These are phyloP conservation scores for Polytolypa hystricis DNA, from an alignment of 2,329 filamentous ascomycete genomes.

Conservation along the genomic window DNA sequence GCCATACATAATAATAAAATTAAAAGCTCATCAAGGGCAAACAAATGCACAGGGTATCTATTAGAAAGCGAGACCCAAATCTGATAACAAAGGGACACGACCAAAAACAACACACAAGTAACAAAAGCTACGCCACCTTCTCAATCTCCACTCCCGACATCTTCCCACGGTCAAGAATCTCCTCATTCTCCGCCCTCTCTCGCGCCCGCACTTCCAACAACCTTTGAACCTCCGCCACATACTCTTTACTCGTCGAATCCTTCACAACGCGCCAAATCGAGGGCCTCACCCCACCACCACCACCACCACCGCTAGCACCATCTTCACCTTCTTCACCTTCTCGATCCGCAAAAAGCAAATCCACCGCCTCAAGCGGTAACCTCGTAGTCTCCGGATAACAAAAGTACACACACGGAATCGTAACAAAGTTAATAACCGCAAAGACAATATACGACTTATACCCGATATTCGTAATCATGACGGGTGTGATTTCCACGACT, in stretches of 20 bases:
- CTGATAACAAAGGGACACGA: too few species aligned
- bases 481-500: conserved; percentile 14
- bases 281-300: too few species aligned
- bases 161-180: neutral
- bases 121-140: too few species aligned
- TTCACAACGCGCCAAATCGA: conserved; percentile 10
- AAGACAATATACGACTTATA: conserved; percentile 17
- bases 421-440: conserved; percentile 15
- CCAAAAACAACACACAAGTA: too few species aligned
- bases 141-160: neutral
- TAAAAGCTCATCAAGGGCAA: too few species aligned
- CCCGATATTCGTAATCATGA: conserved; percentile 15
- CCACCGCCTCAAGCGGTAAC: conserved; percentile 30
- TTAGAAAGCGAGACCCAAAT: too few species aligned
- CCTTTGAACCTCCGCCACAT: conserved; percentile 5
- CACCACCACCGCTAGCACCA: too few species aligned
- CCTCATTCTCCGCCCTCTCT: too few species aligned
- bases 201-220: conserved; percentile 28
- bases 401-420: conserved; percentile 15
- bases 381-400: conserved; percentile 18
- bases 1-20: too few species aligned
- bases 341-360: conserved; percentile 24
- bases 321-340: too few species aligned
- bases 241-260: conserved; percentile 9
- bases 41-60: too few species aligned